Percentiles rank a stretch among this genome's conserved stretches.
Evolutionary conservation across 164 flowering plant species (phyloP).

Genomic region (Kingdonia uniflora): DNA sequence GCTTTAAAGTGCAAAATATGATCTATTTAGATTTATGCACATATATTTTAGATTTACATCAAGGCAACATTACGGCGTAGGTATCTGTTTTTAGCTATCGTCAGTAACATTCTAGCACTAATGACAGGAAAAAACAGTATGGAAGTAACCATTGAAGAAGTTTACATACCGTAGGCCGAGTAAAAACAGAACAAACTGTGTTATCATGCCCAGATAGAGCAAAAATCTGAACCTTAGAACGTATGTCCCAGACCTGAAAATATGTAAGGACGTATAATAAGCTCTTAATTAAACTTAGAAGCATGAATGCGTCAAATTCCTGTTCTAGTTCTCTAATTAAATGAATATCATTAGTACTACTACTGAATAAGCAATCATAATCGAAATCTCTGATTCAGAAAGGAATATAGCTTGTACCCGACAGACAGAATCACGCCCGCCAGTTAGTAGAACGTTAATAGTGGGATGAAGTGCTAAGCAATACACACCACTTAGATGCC

Average conservation of each 20-base stretch:
- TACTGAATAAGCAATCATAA: too few species aligned
- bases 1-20: too few species aligned
- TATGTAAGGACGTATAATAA: not conserved
- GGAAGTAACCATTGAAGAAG: not conserved
- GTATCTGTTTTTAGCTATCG: too few species aligned
- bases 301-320: too few species aligned
- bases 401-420: conserved; percentile 43
- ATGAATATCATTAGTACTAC: too few species aligned
- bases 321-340: too few species aligned
- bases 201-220: conserved; percentile 96
- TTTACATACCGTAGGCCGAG: conserved; percentile 78
- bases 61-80: too few species aligned
- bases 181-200: conserved; percentile 97
- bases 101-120: too few species aligned
- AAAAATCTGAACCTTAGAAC: conserved; percentile 79
- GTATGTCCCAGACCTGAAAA: conserved; percentile 93
- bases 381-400: too few species aligned
- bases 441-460: conserved; percentile 82
- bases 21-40: too few species aligned
- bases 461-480: conserved; percentile 98
- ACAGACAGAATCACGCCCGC: conserved; percentile 99
- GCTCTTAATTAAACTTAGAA: too few species aligned
- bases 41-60: too few species aligned
- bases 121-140: not conserved
- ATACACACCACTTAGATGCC: conserved; percentile 98